Conservation (phyloP, 257 asterid species). For the Salvia miltiorrhiza region DNA sequence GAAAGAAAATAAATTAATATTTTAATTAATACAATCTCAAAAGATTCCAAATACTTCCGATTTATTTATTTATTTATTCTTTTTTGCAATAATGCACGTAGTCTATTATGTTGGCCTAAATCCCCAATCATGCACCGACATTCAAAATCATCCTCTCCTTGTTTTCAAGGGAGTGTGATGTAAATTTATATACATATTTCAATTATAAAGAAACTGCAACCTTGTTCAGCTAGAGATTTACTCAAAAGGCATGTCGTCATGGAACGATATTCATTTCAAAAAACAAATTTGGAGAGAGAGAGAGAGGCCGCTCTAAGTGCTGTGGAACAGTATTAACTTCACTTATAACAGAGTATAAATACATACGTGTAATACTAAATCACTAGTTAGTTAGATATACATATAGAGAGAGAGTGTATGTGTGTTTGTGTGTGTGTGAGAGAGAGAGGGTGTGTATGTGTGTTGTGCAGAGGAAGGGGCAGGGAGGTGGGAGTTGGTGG, state of each 20-base stretch:
- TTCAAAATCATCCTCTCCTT: no score
- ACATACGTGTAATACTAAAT: not conserved
- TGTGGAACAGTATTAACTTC: not conserved
- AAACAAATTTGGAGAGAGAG: not conserved
- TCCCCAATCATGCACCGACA: no score
- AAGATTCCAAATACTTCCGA: no score
- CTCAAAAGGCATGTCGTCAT: not conserved
- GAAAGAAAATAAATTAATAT: no score
- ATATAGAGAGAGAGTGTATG: not conserved
- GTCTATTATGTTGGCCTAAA: no score
- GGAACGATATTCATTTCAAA: not conserved
- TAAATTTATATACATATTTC: not conserved
- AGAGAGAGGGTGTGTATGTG: not conserved
- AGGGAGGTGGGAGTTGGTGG: conserved; percentile 1
- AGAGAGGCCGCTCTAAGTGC: not conserved
- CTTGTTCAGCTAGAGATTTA: no score
- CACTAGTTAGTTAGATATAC: no score
- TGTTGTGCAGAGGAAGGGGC: not conserved
- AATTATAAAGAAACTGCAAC: not conserved
- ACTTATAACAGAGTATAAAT: not conserved
- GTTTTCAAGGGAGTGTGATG: fast-evolving
- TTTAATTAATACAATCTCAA: no score
- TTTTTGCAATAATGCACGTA: no score
- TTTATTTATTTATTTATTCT: no score
- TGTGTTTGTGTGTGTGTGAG: not conserved